A percentile compares a stretch with the other conserved stretches of the same genome.
phyloP scores from a whole-genome alignment of 345 rosid species.

The Excoecaria cochinchinensis region DNA sequence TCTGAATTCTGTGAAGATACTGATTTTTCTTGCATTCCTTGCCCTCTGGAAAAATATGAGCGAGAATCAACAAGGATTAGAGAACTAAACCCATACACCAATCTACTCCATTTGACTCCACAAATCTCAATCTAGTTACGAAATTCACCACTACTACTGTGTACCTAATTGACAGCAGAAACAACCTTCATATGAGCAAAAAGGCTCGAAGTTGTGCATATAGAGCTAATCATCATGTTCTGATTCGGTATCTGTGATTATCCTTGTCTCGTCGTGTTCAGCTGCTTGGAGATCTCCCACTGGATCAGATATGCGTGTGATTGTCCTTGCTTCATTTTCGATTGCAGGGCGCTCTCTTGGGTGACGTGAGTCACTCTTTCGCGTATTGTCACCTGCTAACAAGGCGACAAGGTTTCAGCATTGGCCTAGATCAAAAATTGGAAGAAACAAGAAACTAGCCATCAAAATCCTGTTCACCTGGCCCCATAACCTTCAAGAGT shows the following conservation, averaged over 20 bases:
- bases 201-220: not conserved
- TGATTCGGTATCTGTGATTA: slow-evolving; percentile 26
- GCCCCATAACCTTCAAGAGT: slow-evolving; percentile 39
- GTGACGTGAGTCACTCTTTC: not conserved
- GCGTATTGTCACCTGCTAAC: slow-evolving; percentile 14
- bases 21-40: no score
- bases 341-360: slow-evolving; percentile 11
- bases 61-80: no score
- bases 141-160: no score
- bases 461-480: slow-evolving; percentile 28
- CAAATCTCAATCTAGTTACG: no score
- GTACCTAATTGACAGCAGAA: no score
- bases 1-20: no score
- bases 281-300: slow-evolving; percentile 2
- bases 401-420: not conserved
- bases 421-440: not conserved
- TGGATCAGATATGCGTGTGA: slow-evolving; percentile 23
- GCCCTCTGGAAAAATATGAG: no score
- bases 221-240: slow-evolving; percentile 36
- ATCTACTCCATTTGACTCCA: no score
- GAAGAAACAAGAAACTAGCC: not conserved
- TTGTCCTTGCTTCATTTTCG: slow-evolving; percentile 20
- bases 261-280: slow-evolving; percentile 21
- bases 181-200: not conserved
- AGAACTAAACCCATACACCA: no score